These are phyloP conservation scores for Lasiodiplodia sp. DNA, from an alignment of 2,329 filamentous ascomycete genomes.

Conservation along the genomic window DNA sequence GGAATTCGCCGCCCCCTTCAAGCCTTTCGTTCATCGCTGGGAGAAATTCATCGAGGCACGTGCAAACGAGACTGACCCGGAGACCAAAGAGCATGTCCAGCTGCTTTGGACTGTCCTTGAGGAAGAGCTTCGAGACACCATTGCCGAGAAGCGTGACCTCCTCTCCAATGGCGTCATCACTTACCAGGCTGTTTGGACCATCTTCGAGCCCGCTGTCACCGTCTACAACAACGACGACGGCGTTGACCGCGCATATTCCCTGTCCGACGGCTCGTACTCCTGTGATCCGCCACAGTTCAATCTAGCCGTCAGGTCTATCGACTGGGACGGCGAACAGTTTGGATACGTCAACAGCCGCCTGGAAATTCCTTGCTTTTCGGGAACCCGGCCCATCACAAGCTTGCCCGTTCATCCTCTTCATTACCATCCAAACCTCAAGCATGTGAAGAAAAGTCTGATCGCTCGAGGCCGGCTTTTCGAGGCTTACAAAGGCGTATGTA, in stretches of 20 bases:
- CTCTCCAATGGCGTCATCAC: constrained; percentile 34
- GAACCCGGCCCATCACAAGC: constrained; percentile 49
- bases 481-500: constrained; percentile 45
- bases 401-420: constrained; percentile 50
- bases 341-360: constrained; percentile 35
- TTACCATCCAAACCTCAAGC: constrained; percentile 46
- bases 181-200: constrained; percentile 33
- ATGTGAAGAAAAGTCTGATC: constrained; percentile 47
- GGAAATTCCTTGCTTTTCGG: constrained; percentile 36
- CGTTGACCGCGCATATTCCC: constrained; percentile 32
- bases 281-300: constrained; percentile 31
- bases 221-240: constrained; percentile 32
- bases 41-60: constrained; percentile 37
- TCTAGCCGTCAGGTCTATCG: constrained; percentile 35
- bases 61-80: constrained; percentile 39
- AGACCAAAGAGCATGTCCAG: constrained; percentile 38
- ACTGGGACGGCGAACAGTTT: constrained; percentile 39
- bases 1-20: constrained; percentile 44
- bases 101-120: constrained; percentile 39
- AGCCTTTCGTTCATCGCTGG: constrained; percentile 49
- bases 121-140: constrained; percentile 30
- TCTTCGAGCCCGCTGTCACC: constrained; percentile 35
- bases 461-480: constrained; percentile 54
- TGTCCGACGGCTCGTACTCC: constrained; percentile 31
- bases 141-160: constrained; percentile 34